These are phyloP conservation scores for Holtermanniella nyarrowii DNA, from an alignment of 768 basidiomycete genomes.

Conservation along the genomic window DNA sequence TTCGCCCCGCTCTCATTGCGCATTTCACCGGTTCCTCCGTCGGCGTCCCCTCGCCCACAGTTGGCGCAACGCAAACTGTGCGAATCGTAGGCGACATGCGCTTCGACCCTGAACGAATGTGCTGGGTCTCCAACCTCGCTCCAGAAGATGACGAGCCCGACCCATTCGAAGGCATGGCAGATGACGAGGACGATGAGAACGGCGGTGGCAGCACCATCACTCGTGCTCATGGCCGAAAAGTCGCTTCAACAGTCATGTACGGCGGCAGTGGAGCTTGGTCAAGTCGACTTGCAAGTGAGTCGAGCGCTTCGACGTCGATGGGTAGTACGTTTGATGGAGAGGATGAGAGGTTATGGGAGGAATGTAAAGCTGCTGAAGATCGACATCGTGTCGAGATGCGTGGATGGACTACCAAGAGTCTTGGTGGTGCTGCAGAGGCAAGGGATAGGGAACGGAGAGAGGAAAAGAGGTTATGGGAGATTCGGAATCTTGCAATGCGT, in stretches of 20 bases:
- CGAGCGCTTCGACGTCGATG: slow-evolving; percentile 37
- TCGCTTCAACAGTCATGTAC: not conserved
- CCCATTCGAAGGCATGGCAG: slow-evolving; percentile 84
- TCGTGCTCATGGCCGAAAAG: slow-evolving; percentile 46
- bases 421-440: not conserved
- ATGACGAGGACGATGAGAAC: slow-evolving; percentile 71
- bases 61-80: slow-evolving; percentile 41
- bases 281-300: slow-evolving; percentile 36
- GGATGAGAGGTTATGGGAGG: slow-evolving; percentile 53
- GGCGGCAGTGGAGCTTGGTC: slow-evolving; percentile 17
- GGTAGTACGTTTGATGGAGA: slow-evolving; percentile 4
- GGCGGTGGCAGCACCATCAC: slow-evolving; percentile 65
- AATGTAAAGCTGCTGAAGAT: slow-evolving; percentile 66
- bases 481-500: slow-evolving; percentile 33
- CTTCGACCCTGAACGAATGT: slow-evolving; percentile 89
- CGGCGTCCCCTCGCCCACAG: slow-evolving; percentile 41
- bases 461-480: slow-evolving; percentile 38
- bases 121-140: slow-evolving; percentile 72
- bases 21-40: slow-evolving; percentile 80
- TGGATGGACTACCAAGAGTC: slow-evolving; percentile 50
- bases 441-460: slow-evolving; percentile 27
- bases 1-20: slow-evolving; percentile 86
- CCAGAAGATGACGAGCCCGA: slow-evolving; percentile 90
- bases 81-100: slow-evolving; percentile 96
- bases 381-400: slow-evolving; percentile 75